These are phyloP conservation scores for Hypoxylon sp. DNA, from an alignment of 2,329 filamentous ascomycete genomes.

Conservation along the genomic window DNA sequence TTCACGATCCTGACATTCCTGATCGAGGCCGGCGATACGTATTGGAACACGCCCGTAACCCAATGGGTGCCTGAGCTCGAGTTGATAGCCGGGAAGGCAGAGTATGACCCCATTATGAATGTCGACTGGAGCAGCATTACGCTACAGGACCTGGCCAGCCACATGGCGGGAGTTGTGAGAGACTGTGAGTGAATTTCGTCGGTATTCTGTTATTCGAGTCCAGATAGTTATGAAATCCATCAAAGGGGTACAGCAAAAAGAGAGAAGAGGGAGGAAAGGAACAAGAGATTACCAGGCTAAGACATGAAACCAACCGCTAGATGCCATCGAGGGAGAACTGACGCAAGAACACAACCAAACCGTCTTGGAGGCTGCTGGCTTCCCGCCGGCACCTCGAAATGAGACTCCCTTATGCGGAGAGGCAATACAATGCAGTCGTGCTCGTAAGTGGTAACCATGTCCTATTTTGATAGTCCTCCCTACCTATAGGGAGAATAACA, in stretches of 20 bases:
- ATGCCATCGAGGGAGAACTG: conserved; percentile 50
- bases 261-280: neutral
- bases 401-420: conserved; percentile 49
- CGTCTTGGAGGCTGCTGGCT: conserved; percentile 46
- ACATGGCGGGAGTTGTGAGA: conserved; percentile 52
- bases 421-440: conserved; percentile 41
- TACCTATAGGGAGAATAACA: neutral
- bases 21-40: conserved; percentile 49
- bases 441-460: conserved; percentile 43
- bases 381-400: conserved; percentile 46
- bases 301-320: conserved; percentile 26
- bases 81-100: conserved; percentile 43
- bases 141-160: conserved; percentile 52
- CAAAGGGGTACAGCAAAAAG: no score
- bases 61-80: conserved; percentile 51
- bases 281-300: conserved; percentile 5
- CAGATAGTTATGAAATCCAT: no score
- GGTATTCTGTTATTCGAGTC: neutral
- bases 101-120: conserved; percentile 47
- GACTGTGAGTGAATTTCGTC: conserved; percentile 48
- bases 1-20: conserved; percentile 54
- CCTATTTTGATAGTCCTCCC: neutral
- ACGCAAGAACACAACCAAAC: conserved; percentile 51
- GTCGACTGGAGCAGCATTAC: conserved; percentile 49
- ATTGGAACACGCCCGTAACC: conserved; percentile 52